Conservation (phyloP, 441 rosid genomes). For the Populus trichocarpa region DNA sequence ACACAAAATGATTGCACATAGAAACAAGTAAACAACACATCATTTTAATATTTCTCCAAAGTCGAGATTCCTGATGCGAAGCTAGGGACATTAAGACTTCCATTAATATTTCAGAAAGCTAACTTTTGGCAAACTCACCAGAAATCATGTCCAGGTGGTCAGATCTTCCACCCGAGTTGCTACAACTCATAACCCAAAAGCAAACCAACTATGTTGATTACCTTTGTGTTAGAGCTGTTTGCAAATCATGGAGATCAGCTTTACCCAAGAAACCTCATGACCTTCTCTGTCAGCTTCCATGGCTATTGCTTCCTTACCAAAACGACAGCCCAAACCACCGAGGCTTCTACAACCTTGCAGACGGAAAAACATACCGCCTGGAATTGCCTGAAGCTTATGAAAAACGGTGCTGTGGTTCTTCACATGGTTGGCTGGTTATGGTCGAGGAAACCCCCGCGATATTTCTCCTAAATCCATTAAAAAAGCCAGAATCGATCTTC, state of each 20-base stretch:
- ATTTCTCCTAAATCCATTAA: conserved; percentile 17
- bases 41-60: not conserved
- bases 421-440: conserved; percentile 15
- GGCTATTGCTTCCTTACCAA: conserved; percentile 9
- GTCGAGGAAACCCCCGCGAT: conserved; percentile 9
- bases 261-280: not conserved
- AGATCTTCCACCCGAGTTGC: conserved; percentile 14
- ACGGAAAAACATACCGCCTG: not conserved
- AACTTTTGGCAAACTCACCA: too few relatives aligned
- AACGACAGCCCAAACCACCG: not conserved
- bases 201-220: conserved; percentile 12
- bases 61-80: not conserved
- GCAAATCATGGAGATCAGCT: conserved; percentile 12
- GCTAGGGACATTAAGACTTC: not conserved
- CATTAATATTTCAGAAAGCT: too few relatives aligned
- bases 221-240: conserved; percentile 2
- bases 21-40: not conserved
- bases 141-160: conserved; percentile 12
- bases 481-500: conserved; percentile 15
- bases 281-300: conserved; percentile 9
- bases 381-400: conserved; percentile 6
- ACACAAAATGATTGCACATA: not conserved
- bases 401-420: conserved; percentile 16
- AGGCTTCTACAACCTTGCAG: conserved; percentile 5
- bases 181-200: conserved; percentile 1